These are phyloP conservation scores for Musa beccarii DNA, from an alignment of 176 grass and related monocot genomes.

Conservation along the genomic window DNA sequence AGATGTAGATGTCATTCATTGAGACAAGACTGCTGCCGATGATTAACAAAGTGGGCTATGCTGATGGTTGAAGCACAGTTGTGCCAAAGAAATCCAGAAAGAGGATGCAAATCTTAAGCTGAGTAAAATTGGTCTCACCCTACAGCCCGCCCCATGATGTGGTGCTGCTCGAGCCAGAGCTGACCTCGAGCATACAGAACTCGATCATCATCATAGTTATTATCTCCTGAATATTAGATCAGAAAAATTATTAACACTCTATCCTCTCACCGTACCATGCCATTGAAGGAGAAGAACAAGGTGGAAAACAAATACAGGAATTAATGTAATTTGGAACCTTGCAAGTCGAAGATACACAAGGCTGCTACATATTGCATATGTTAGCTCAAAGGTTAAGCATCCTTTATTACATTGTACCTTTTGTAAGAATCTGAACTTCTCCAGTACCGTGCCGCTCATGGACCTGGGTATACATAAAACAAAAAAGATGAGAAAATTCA, in stretches of 20 bases:
- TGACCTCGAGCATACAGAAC: conserved; percentile 56
- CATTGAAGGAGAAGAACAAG: not conserved
- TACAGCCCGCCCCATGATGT: conserved; percentile 67
- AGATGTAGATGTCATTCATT: not conserved
- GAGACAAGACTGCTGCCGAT: no score
- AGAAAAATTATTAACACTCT: not conserved
- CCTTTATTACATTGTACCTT: conserved; percentile 35
- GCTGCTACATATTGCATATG: no score
- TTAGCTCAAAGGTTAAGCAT: no score
- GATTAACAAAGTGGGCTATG: not conserved
- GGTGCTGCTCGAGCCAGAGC: conserved; percentile 68
- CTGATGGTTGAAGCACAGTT: not conserved
- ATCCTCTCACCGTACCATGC: no score
- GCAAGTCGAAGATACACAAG: no score
- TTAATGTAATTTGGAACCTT: no score
- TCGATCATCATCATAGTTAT: conserved; percentile 48
- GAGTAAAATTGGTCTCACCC: conserved; percentile 37
- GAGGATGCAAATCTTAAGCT: not conserved
- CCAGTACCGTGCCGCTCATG: conserved; percentile 50
- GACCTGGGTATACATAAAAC: conserved; percentile 32
- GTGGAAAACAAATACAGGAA: not conserved
- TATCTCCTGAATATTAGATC: conserved; percentile 46
- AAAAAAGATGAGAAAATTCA: not conserved
- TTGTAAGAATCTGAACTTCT: conserved; percentile 72
- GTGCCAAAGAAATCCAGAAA: not conserved